Base-by-base conservation (phyloP, 2,329 filamentous ascomycete genomes). In the Emergomyces pasteurianus region DNA sequence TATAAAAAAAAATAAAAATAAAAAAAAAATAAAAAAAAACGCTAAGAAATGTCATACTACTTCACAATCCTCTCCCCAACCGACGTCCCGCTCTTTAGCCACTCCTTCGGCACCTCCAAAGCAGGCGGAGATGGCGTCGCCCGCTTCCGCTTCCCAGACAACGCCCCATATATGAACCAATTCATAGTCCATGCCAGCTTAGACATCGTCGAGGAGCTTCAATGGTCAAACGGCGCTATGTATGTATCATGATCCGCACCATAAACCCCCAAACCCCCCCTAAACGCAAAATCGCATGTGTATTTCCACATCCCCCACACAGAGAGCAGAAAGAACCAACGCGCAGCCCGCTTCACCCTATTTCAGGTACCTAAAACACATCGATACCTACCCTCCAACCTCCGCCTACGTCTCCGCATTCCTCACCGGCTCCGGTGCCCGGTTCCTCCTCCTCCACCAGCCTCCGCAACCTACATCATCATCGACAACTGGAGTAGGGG, bases 41-140 rank as follows among this genome's bases (percentile, higher is more conserved):
- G 12, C 21, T n/a, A 40, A 42, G 80, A 67, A 65, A 97, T 97
- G 94, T 96, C 92, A 63, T 99, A 97, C 82, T 96, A 96, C 80
- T 97, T 99, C 78, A 89, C 89, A 72, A 96, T 99, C 68, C 85
- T 99, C 74, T 94, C 92, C 71, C 95, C 91, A 26, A 89, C 90
- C 69, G 94, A 99, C 79, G 95, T 92, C 72, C 92, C 94, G 40
- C 84, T 99, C 67, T 99, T 97, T 78, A 92, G 95, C 78, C 85
- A 95, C 76, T 92, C 96, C 72, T 99, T 99, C 74, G 94, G 94
- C 69, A 96, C 92, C 46, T 95, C 90, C 47, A 96, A 96, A 76
- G 88, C 91, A 69, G 92, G 92, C 77, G 92, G 92, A 72, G 94
- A 97, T 80, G 94, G 94, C 68, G 81, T 91, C 72, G 84, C 92